Percentiles rank a stretch among this genome's conserved stretches.
Conservation (phyloP, 352 stramenopile genomes). For the Elongisporangium undulatum region DNA sequence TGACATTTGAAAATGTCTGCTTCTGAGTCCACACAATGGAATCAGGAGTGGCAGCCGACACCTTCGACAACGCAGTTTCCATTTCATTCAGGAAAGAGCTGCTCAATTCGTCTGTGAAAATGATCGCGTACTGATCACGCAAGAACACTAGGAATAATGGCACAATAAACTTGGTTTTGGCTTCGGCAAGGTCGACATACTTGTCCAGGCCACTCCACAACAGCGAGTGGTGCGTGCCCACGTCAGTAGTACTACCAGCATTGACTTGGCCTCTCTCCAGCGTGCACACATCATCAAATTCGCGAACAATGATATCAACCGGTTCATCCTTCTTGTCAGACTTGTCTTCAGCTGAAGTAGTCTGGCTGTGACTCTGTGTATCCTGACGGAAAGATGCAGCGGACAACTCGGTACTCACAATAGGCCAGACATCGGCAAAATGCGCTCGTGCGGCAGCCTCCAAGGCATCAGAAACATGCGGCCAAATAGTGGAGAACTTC, state of each 20-base stretch:
- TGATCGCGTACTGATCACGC: conserved; percentile 68
- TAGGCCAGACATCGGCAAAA: conserved; percentile 65
- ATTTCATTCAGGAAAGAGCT: conserved; percentile 31
- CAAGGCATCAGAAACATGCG: conserved; percentile 70
- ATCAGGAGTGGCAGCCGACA: conserved; percentile 17
- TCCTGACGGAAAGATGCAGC: conserved; percentile 43
- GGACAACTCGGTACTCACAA: conserved; percentile 45
- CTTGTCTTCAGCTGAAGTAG: neutral
- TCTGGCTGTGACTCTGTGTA: conserved; percentile 8
- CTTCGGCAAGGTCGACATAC: conserved; percentile 68
- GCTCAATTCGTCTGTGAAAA: conserved; percentile 79
- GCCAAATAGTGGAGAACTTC: conserved; percentile 86
- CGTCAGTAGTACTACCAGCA: conserved; percentile 49
- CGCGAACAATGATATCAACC: conserved; percentile 9
- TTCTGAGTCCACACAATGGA: conserved; percentile 15
- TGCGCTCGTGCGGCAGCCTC: conserved; percentile 46
- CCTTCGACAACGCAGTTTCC: conserved; percentile 42
- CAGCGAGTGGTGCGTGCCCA: conserved; percentile 66
- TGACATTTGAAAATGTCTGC: conserved; percentile 36
- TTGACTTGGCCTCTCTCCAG: conserved; percentile 49
- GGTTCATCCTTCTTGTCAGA: conserved; percentile 3
- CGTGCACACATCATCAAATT: conserved; percentile 51
- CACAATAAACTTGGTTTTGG: conserved; percentile 85
- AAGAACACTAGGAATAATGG: conserved; percentile 82
- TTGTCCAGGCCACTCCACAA: conserved; percentile 79